Evolutionary conservation across 257 asterid species (phyloP), one percentile per base, ranked within the genome.

Genomic region (Cinchona pubescens): DNA sequence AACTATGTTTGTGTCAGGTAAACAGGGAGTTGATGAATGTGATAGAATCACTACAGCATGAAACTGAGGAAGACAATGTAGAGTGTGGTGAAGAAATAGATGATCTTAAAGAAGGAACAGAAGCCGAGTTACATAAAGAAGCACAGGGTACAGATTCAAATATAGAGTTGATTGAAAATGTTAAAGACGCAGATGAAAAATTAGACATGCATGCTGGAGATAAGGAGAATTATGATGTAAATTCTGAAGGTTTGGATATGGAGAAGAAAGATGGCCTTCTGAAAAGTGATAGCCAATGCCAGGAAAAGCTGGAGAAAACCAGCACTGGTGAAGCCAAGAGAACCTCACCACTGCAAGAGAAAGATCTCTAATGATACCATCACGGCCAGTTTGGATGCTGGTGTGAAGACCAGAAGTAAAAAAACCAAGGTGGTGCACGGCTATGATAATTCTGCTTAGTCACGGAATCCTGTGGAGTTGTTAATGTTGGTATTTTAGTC

Each of bases 21-120:
- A 94, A 94, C 82, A 83, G 97, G 81, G 98, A 90, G 88, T 62
- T 94, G 84, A 88, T 87, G 94, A 81, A 79, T 63, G 87, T 89
- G 49, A 88, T 94, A 29, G 96, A 90, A 71, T 83, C 90, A 13
- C 84, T 94, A 51, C 89, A 88, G 82, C 77, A 76, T 40, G 82
- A 91, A 82, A 80, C 77, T 82, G 84, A 88, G 79, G 96, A 91
- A 73, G 92, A 93, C 56, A 78, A 49, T 38, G 34, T 27, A n/a
- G 86, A 78, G 56, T 70, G 75, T 53, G 78, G 46, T 49, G 85
- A 77, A 76, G 86, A 67, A 73, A 40, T 49, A 13, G 86, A 81
- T 78, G 90, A 69, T 77, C 81, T 43, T 67, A 78, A 63, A 7
- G 84, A 75, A 72, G 86, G n/a, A 27, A 78, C 74, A 27, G 69